Base-by-base conservation (phyloP, 257 asterid genomes). In the Nicotiana sylvestris region DNA sequence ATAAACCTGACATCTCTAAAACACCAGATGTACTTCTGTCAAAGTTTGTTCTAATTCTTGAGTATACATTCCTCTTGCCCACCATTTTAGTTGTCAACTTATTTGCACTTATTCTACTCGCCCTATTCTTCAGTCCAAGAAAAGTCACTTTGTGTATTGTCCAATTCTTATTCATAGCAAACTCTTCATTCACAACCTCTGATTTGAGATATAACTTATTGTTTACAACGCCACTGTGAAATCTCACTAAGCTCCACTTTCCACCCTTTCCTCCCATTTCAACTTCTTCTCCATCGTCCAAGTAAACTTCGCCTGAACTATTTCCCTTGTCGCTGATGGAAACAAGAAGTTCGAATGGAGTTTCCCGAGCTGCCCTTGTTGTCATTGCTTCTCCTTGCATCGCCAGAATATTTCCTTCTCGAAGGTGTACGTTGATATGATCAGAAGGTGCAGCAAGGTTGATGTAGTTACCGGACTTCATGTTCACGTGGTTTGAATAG, bases 311-410 rank as follows among this genome's bases (percentile, higher is more conserved):
- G 15, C 97, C 95, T 0, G 85, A 67, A 82, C 94, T 87, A 46
- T 79, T 86, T 4, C 86, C 87, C 0, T 17, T 7, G 65, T 72
- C 66, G 55, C 86, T 81, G 7, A 90, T 30, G 6, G 84, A 91
- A 32, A 88, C 90, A 46, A 93, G 77, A 81, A 91, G 62, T 29
- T 89, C 87, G 61, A 91, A 93, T 0, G 91, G 87, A 0, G 91
- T 87, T 5, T 53, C 81, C 37, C 93, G 66, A 0, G 95, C 93
- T 57, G 82, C 88, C 15, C 32, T 15, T 10, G 95, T 89, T 1
- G 97, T 91, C 94, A 89, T 84, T 9, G 90, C 94, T 55, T 90
- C 94, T 10, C 92, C 95, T 70, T 92, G 97, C 90, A 93, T 76
- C 1, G 88, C 83, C 1, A 93, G 15, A 61, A 90, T 87, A 17